These are phyloP conservation scores for Diaporthe eres DNA, from an alignment of 2,329 filamentous ascomycete species.

Conservation along the genomic window DNA sequence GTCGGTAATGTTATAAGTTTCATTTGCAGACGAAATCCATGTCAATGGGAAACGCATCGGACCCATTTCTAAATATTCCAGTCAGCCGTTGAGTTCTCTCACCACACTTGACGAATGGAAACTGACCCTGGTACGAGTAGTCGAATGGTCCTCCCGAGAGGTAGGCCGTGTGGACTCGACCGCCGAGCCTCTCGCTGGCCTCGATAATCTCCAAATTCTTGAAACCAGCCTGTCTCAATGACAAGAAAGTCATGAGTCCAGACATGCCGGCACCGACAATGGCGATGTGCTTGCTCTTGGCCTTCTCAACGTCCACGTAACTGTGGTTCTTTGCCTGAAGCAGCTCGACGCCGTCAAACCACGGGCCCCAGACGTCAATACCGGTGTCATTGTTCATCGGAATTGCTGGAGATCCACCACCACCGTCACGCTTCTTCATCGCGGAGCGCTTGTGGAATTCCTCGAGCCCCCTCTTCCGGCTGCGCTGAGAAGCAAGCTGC, in stretches of 20 bases:
- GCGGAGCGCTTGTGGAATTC: constrained; percentile 28
- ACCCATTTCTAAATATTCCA: constrained; percentile 58
- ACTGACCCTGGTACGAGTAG: constrained; percentile 72
- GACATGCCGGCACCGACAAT: constrained; percentile 78
- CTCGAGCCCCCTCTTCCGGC: constrained; percentile 46
- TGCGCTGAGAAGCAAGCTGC: constrained; percentile 45
- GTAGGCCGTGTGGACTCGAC: constrained; percentile 75
- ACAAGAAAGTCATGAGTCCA: constrained; percentile 71
- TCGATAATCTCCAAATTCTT: constrained; percentile 74
- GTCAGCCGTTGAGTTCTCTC: not conserved
- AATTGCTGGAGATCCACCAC: constrained; percentile 47
- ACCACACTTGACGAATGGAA: not conserved
- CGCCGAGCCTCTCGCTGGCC: constrained; percentile 71
- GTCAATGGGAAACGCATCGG: constrained; percentile 75
- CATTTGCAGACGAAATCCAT: constrained; percentile 65
- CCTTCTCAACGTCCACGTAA: constrained; percentile 64
- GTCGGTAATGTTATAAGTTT: constrained; percentile 71
- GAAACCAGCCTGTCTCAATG: constrained; percentile 67
- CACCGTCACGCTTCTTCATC: constrained; percentile 45
- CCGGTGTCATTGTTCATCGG: constrained; percentile 66
- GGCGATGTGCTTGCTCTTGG: constrained; percentile 71
- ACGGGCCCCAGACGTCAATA: constrained; percentile 66
- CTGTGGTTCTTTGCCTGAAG: constrained; percentile 68
- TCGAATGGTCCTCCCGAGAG: constrained; percentile 70
- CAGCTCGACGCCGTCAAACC: constrained; percentile 76